These are phyloP conservation scores for Ceratocystis variospora DNA, from an alignment of 2,329 filamentous ascomycete species.

Conservation along the genomic window DNA sequence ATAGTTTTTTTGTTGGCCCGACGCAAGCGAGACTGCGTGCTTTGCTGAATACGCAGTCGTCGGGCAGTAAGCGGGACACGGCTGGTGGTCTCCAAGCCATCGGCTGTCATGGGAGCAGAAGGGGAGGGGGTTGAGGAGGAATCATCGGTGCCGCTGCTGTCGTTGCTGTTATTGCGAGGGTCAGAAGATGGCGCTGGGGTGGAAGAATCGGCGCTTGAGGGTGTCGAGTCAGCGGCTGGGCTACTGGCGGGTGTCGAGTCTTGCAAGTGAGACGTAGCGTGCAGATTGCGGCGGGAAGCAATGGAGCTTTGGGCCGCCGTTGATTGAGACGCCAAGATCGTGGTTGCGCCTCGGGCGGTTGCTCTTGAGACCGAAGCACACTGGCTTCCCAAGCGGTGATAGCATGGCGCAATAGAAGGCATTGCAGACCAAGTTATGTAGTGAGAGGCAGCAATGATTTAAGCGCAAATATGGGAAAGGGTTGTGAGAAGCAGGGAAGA, in stretches of 20 bases:
- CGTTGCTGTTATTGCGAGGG: background rate
- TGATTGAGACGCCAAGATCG: background rate
- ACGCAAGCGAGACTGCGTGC: background rate
- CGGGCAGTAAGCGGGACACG: slow-evolving; percentile 13
- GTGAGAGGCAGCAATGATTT: background rate
- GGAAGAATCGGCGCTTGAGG: background rate
- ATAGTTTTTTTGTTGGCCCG: background rate
- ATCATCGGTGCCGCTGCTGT: background rate
- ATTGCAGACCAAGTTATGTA: background rate
- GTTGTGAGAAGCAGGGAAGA: background rate
- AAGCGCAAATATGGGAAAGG: background rate
- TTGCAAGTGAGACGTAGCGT: background rate
- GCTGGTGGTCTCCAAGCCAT: background rate
- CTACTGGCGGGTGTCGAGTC: background rate
- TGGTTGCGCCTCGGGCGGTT: background rate
- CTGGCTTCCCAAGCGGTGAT: slow-evolving; percentile 3
- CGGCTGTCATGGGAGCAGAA: background rate
- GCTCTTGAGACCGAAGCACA: background rate
- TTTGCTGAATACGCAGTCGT: slow-evolving; percentile 12
- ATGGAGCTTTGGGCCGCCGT: background rate
- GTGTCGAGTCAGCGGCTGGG: background rate
- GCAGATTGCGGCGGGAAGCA: background rate
- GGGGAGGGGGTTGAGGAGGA: background rate
- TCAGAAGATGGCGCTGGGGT: background rate
- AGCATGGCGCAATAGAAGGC: slow-evolving; percentile 10